Evolutionary conservation across 23 red algal genomes (phyloP), one percentile per base, ranked within the genome.

Genomic region (Chondrus crispus): DNA sequence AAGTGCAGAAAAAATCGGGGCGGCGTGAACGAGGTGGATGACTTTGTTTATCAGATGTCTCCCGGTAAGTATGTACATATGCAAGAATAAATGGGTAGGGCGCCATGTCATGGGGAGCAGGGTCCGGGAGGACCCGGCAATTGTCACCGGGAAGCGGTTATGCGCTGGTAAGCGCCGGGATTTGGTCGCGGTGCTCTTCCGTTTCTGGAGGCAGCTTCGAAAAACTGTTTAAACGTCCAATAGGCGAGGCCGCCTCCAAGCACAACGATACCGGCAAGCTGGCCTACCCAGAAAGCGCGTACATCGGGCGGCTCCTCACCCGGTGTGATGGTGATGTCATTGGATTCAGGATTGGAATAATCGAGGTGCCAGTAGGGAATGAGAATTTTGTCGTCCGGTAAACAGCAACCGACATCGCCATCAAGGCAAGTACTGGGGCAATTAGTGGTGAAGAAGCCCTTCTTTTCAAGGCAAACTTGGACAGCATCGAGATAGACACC

Each of bases 401-500:
- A 13, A 62, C 82, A 86, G 62, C 82, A 86, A 20, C 38, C 70
- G 8, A 43, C 36, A 43, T 76, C 36, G 43, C 36, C 33, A 20
- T 39, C 33, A 2, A 62, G 7, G 36, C 85, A 89, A 22, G 14
- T 36, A 11, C 20, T 26, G 11, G 70, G 36, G 24, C 85, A 89
- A 49, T 89, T 54, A 26, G 77, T 64, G 57, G 71, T 79, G n/a
- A 57, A 39, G 85, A 75, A 75, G 13, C 85, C 45, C 45, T 42
- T 89, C 19, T 89, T 89, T 49, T 89, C 48, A 14, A 89, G 47
- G 33, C 85, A 89, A 14, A 89, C 71, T n/a, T 89, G 68, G 4
- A 89, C 71, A 9, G 69, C 85, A 36, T 53, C 32, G 4, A 89
- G 37, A 49, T 76, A 33, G 28, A 46, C 52, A 46, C 18, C 45